Conservation (phyloP, 805 yeast genomes). For the Teunomyces pallodes region DNA sequence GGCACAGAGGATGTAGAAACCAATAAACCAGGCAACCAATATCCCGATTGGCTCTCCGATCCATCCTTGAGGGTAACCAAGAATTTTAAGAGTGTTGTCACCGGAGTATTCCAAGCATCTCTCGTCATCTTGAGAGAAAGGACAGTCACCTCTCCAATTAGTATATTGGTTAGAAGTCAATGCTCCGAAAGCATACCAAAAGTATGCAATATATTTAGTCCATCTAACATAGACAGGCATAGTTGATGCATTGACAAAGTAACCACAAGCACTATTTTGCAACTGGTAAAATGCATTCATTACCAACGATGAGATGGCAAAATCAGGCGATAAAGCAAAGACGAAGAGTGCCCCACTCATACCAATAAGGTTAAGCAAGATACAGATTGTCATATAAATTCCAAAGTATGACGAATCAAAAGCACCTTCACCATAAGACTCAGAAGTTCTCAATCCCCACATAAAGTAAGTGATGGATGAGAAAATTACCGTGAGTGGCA, state of each 20-base stretch:
- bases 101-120: constrained; percentile 51
- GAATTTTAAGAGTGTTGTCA: constrained; percentile 44
- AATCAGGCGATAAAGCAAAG: constrained; percentile 20
- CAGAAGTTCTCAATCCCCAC: constrained; percentile 58
- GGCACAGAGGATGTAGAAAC: constrained; percentile 49
- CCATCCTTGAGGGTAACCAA: constrained; percentile 70
- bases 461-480: constrained; percentile 67
- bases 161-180: constrained; percentile 23
- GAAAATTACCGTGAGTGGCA: constrained; percentile 58
- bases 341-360: constrained; percentile 20
- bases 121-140: constrained; percentile 31
- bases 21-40: constrained; percentile 56
- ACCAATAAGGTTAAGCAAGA: constrained; percentile 16
- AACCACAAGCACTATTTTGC: constrained; percentile 30
- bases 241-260: constrained; percentile 23
- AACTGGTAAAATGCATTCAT: constrained; percentile 22
- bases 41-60: constrained; percentile 60
- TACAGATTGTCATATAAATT: constrained; percentile 17
- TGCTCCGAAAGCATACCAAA: constrained; percentile 29
- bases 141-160: constrained; percentile 23
- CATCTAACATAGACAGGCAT: constrained; percentile 31
- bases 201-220: constrained; percentile 25
- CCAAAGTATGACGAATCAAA: constrained; percentile 17
- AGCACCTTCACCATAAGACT: constrained; percentile 10
- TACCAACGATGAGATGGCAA: constrained; percentile 17